Conservation (phyloP, 176 grass and related monocot species). For the Hordeum vulgare region MorexV3_pseudomolecules_assembly NC_058521.1:15943600-15944099, state of each 20-base stretch:
- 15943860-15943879: slow-evolving; percentile 28
- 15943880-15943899: slow-evolving; percentile 40
- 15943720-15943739: slow-evolving; percentile 1
- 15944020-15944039: slow-evolving; percentile 13
- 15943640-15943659: too few relatives aligned
- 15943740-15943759: slow-evolving; percentile 26
- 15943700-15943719: slow-evolving; percentile 27
- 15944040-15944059: background rate
- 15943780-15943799: slow-evolving; percentile 38
- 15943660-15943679: background rate
- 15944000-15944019: slow-evolving; percentile 24
- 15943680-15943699: slow-evolving; percentile 7
- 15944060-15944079: background rate
- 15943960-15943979: background rate
- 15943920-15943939: background rate
- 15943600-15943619: too few relatives aligned
- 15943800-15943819: slow-evolving; percentile 43
- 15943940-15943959: slow-evolving; percentile 18
- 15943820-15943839: slow-evolving; percentile 51
- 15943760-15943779: background rate
- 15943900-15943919: background rate
- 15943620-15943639: too few relatives aligned
- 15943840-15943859: slow-evolving; percentile 30
- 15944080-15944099: slow-evolving; percentile 32
- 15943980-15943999: slow-evolving; percentile 45